phyloP scores from a whole-genome alignment of 495 filamentous ascomycete species.

The Penicillium bialowiezense region DNA sequence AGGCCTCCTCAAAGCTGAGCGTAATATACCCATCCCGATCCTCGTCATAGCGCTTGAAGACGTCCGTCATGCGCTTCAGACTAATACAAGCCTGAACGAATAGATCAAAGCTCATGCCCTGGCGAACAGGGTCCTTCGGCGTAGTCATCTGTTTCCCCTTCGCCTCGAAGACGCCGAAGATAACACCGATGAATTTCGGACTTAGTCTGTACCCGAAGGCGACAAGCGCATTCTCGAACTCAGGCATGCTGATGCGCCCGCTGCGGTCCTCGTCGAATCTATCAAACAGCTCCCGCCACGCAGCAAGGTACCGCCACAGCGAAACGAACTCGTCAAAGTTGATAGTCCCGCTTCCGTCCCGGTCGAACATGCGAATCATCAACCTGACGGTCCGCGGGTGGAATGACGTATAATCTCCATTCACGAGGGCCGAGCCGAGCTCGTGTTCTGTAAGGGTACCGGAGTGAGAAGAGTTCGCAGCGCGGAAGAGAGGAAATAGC shows the following conservation, averaged over 20 bases:
- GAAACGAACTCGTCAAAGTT: slow-evolving; percentile 93
- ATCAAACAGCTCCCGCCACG: slow-evolving; percentile 92
- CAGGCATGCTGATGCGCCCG: slow-evolving; percentile 79
- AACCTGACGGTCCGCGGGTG: slow-evolving; percentile 95
- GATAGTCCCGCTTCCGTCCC: slow-evolving; percentile 80
- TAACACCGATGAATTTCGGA: slow-evolving; percentile 71
- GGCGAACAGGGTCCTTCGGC: slow-evolving; percentile 36
- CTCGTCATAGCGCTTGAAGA: slow-evolving; percentile 98
- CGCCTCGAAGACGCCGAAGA: slow-evolving; percentile 69
- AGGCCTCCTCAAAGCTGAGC: slow-evolving; percentile 76
- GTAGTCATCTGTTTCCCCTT: slow-evolving; percentile 35
- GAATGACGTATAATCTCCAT: slow-evolving; percentile 92
- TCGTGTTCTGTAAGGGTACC: slow-evolving; percentile 85
- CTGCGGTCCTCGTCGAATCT: slow-evolving; percentile 87
- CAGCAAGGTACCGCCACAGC: slow-evolving; percentile 90
- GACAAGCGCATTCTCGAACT: slow-evolving; percentile 88
- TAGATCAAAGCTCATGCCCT: slow-evolving; percentile 88
- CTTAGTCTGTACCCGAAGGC: slow-evolving; percentile 94
- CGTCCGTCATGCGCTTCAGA: slow-evolving; percentile 97
- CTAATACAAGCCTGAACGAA: slow-evolving; percentile 98
- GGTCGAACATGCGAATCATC: slow-evolving; percentile 99
- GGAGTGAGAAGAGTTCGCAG: slow-evolving; percentile 80
- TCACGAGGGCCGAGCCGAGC: slow-evolving; percentile 88
- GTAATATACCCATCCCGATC: slow-evolving; percentile 92
- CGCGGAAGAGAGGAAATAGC: slow-evolving; percentile 82